Percentiles rank a stretch among this genome's conserved stretches.
phyloP scores from a whole-genome alignment of 2,329 filamentous ascomycete genomes.

The Tolypocladium nubicola region DNA sequence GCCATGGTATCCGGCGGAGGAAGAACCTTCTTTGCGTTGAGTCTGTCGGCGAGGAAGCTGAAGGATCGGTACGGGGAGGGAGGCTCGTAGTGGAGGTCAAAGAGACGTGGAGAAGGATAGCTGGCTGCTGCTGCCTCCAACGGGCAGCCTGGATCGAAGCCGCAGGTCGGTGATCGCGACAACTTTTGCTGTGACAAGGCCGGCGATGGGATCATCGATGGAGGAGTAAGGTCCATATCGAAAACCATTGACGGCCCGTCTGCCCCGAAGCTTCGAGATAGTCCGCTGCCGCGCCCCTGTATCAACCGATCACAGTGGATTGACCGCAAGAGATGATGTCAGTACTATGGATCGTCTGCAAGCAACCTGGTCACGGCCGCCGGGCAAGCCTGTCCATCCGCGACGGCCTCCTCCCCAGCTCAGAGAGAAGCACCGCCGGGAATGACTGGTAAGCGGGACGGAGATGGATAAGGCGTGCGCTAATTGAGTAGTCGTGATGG shows the following conservation, averaged over 20 bases:
- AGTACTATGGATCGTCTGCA: not conserved
- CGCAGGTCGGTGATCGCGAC: not conserved
- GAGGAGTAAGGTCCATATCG: conserved; percentile 40
- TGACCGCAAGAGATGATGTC: not conserved
- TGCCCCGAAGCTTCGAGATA: not conserved
- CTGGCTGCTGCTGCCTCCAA: not conserved
- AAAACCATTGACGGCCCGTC: not conserved
- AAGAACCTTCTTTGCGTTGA: not conserved
- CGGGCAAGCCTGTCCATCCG: not conserved
- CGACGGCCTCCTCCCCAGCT: not conserved
- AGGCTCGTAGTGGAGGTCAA: not conserved
- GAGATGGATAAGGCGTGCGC: not conserved
- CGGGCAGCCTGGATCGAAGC: not conserved
- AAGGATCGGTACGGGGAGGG: not conserved
- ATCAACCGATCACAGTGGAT: not conserved
- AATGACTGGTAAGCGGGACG: not conserved
- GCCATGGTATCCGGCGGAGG: not conserved
- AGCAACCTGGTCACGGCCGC: not conserved
- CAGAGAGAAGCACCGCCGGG: not conserved
- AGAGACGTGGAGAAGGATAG: not conserved
- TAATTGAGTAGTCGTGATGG: not conserved
- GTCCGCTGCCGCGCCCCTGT: not conserved
- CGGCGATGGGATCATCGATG: conserved; percentile 32
- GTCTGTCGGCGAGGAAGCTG: not conserved
- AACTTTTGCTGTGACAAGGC: not conserved